Conservation (phyloP, 495 filamentous ascomycete species). For the Penicillium simplicissimum region DNA sequence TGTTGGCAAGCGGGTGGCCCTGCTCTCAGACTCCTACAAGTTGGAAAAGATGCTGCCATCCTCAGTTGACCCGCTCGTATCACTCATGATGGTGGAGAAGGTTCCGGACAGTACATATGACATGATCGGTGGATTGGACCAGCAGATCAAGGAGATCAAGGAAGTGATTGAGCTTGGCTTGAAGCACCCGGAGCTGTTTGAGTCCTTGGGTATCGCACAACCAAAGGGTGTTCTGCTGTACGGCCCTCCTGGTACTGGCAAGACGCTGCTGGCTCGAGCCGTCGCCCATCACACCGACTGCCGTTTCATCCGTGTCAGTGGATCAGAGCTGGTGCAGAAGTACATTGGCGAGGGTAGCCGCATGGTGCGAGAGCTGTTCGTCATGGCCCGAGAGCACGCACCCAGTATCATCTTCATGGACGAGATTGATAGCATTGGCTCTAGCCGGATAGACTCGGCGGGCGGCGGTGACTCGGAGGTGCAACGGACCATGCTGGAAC, state of each 20-base stretch:
- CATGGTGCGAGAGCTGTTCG: slow-evolving; percentile 98
- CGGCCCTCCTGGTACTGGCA: slow-evolving; percentile 94
- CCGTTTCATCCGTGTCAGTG: slow-evolving; percentile 97
- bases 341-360: slow-evolving; percentile 98
- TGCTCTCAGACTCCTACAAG: slow-evolving; percentile 95
- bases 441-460: slow-evolving; percentile 91
- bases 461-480: slow-evolving; percentile 98
- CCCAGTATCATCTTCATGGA: slow-evolving; percentile 99
- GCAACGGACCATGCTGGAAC: slow-evolving; percentile 97
- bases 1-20: slow-evolving; percentile 93
- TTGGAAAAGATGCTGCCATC: slow-evolving; percentile 97
- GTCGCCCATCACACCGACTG: slow-evolving; percentile 98
- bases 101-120: slow-evolving; percentile 99
- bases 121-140: slow-evolving; percentile 98
- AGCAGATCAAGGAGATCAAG: slow-evolving; percentile 99
- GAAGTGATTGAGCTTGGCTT: slow-evolving; percentile 98
- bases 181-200: slow-evolving; percentile 97
- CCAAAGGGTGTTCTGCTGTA: slow-evolving; percentile 98
- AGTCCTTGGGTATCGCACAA: slow-evolving; percentile 96
- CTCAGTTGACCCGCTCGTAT: slow-evolving; percentile 95
- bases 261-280: slow-evolving; percentile 92
- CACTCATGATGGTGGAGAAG: slow-evolving; percentile 99
- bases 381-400: slow-evolving; percentile 98
- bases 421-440: slow-evolving; percentile 98
- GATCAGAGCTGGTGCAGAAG: slow-evolving; percentile 96